Evolutionary conservation across 2,329 filamentous ascomycete genomes (phyloP).

Genomic region (Colletotrichum sp.): DNA sequence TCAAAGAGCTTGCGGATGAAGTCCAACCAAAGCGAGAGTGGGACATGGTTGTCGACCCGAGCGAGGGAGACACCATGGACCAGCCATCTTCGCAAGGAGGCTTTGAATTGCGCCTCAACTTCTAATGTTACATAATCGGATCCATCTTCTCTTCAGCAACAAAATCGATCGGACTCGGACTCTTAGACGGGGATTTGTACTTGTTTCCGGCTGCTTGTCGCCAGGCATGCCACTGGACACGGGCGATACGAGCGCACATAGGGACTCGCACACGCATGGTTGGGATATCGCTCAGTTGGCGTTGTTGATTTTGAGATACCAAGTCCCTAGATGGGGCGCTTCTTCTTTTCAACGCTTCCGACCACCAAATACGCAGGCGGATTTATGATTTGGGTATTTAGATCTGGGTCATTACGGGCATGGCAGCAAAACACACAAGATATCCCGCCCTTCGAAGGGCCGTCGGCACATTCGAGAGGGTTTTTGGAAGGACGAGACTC

Average conservation of each 20-base stretch:
- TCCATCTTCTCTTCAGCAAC: constrained; percentile 6
- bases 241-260: constrained; percentile 2
- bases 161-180: constrained; percentile 1
- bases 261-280: constrained; percentile 17
- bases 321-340: constrained; percentile 18
- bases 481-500: background rate
- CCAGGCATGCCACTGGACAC: constrained; percentile 3
- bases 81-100: constrained; percentile 34
- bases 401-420: constrained; percentile 12
- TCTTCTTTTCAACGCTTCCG: constrained; percentile 21
- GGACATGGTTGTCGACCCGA: constrained; percentile 64
- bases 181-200: background rate
- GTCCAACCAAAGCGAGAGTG: constrained; percentile 59
- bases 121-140: constrained; percentile 36
- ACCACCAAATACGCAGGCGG: background rate
- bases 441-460: constrained; percentile 2
- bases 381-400: constrained; percentile 20
- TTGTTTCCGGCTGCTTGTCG: background rate
- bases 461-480: background rate
- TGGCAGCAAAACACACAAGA: constrained; percentile 19
- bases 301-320: constrained; percentile 25
- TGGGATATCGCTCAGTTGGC: constrained; percentile 20
- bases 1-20: constrained; percentile 48
- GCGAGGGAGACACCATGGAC: constrained; percentile 40
- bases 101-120: constrained; percentile 52